Evolutionary conservation across 495 filamentous ascomycete species (phyloP), one percentile per base, ranked within the genome.

Genomic region (Pyrenula massariospora): DNA sequence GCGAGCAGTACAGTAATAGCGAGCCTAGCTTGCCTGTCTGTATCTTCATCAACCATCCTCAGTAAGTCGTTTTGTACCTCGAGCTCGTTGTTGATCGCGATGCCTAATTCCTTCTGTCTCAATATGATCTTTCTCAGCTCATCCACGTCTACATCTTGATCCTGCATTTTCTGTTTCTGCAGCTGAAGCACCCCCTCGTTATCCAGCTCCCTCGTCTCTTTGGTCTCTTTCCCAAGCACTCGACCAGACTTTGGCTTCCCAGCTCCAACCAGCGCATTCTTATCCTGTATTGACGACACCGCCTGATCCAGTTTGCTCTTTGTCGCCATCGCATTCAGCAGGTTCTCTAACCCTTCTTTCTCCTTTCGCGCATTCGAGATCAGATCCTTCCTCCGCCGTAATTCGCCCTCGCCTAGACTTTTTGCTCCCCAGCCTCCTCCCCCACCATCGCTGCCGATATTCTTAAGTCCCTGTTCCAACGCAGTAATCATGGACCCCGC

Each of bases 171-270:
- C 67, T 92, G 82, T 58, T 78, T 72, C 68, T 96, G 91, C 65
- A 97, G 67, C 75, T 91, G 84, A 65, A 96, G 58, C 48, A 99
- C 86, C 0, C 91, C 93, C 25, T 82, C 71, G 63, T 99, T 99
- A 65, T 96, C 93, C 56, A 93, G 70, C 71, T 95, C 91, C 47
- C 92, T 73, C 50, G 93, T 97, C 57, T 79, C 76, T 57, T 90
- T 88, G 48, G 89, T 97, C 69, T 99, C 93, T 50, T 85, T 84
- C 0, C 94, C 94, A 3, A 97, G 74, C 2, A 96, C 87, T 22
- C 91, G 68, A 3, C 89, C 81, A 3, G 80, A 61, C 51, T 68
- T 59, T 10, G 54, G 60, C 20, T 63, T 67, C 22, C 59, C 59
- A 24, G 54, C 55, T 21, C 62, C 66, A 22, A 79, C 48, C 48